phyloP scores from a whole-genome alignment of 306 rosid genomes.

The Glycine soja region DNA sequence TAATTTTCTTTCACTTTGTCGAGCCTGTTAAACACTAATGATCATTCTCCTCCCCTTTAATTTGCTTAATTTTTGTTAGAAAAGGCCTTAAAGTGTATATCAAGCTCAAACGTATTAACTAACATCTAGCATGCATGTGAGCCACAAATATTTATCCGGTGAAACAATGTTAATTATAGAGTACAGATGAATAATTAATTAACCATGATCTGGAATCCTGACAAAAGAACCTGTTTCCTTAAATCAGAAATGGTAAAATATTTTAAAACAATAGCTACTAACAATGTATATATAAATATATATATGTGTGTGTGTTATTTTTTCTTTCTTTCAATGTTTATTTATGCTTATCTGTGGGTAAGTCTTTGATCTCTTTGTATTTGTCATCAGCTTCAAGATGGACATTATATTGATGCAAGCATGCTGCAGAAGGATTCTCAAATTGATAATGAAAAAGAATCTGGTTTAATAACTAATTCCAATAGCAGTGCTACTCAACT shows the following conservation, averaged over 20 bases:
- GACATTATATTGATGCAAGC: constrained; percentile 55
- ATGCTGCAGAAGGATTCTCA: constrained; percentile 55
- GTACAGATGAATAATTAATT: constrained; percentile 15
- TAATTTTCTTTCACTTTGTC: not conserved
- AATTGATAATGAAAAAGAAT: constrained; percentile 36
- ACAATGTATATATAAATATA: too few relatives aligned
- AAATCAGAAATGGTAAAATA: constrained; percentile 1
- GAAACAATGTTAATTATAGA: constrained; percentile 17
- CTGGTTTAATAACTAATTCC: constrained; percentile 48
- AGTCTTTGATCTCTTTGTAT: constrained; percentile 37
- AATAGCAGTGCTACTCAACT: constrained; percentile 53
- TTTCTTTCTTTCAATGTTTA: not conserved
- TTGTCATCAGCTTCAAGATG: constrained; percentile 62
- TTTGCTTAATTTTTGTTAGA: constrained; percentile 4
- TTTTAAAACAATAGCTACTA: too few relatives aligned
- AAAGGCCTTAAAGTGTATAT: constrained; percentile 15
- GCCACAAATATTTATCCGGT: not conserved
- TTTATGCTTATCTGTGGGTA: constrained; percentile 16
- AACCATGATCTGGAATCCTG: constrained; percentile 22
- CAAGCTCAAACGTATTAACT: constrained; percentile 8
- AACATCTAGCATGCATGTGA: not conserved
- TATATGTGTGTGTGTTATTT: too few relatives aligned
- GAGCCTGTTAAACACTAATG: not conserved
- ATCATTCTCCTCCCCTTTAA: not conserved
- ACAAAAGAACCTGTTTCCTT: constrained; percentile 8